Conservation (phyloP, 108 stramenopile genomes). For the Skeletonema potamos region DNA sequence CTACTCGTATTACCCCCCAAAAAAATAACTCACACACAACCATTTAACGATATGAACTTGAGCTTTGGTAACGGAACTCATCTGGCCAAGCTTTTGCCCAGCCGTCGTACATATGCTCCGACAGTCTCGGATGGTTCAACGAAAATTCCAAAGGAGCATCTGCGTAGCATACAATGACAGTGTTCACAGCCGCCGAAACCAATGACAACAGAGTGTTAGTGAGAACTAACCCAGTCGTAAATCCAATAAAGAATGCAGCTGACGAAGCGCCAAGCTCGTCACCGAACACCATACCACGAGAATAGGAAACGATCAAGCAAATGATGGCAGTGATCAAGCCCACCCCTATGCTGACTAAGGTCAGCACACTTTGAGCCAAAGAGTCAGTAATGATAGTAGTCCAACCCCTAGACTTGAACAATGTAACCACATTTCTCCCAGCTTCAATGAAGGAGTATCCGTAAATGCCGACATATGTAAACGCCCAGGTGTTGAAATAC, state of each 20-base stretch:
- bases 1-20: too few species aligned
- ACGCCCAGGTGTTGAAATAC: slow-evolving; percentile 85
- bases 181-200: slow-evolving; percentile 71
- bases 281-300: slow-evolving; percentile 42
- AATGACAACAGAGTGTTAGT: slow-evolving; percentile 58
- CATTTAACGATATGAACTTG: not conserved
- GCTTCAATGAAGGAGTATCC: slow-evolving; percentile 67
- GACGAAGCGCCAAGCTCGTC: slow-evolving; percentile 44
- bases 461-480: slow-evolving; percentile 67
- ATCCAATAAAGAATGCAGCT: slow-evolving; percentile 45
- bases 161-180: slow-evolving; percentile 87
- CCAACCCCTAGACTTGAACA: slow-evolving; percentile 74
- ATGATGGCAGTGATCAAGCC: slow-evolving; percentile 71
- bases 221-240: slow-evolving; percentile 44
- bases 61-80: slow-evolving; percentile 46
- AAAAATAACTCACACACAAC: not conserved
- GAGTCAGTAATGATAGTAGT: slow-evolving; percentile 79
- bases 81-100: slow-evolving; percentile 74
- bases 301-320: slow-evolving; percentile 51
- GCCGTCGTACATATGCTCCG: slow-evolving; percentile 50
- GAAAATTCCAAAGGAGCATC: slow-evolving; percentile 71
- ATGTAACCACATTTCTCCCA: slow-evolving; percentile 63
- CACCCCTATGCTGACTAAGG: slow-evolving; percentile 60
- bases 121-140: slow-evolving; percentile 63
- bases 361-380: slow-evolving; percentile 61